These are phyloP conservation scores for Fusarium palustre DNA, from an alignment of 2,329 filamentous ascomycete genomes.

Conservation along the genomic window DNA sequence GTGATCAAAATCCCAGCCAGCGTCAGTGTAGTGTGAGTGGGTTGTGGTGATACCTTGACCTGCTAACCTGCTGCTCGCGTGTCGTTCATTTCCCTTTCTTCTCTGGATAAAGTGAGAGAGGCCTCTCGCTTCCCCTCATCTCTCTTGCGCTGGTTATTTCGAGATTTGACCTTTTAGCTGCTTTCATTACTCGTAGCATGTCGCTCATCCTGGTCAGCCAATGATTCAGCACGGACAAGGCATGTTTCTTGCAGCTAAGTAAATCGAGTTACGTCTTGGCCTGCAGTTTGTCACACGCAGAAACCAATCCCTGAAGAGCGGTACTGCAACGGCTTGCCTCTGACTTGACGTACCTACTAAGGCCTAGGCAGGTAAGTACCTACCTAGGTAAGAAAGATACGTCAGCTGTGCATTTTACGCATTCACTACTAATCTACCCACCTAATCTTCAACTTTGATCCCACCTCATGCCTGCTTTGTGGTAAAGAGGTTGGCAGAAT, in stretches of 20 bases:
- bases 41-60: slow-evolving; percentile 1
- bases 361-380: no score
- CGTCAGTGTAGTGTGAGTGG: slow-evolving; percentile 27
- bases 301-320: slow-evolving; percentile 29
- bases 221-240: slow-evolving; percentile 34
- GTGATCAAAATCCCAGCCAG: slow-evolving; percentile 33
- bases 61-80: slow-evolving; percentile 14
- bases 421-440: slow-evolving; percentile 21
- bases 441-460: slow-evolving; percentile 32
- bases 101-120: slow-evolving; percentile 23
- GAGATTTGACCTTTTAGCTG: background rate
- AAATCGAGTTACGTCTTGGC: slow-evolving; percentile 43
- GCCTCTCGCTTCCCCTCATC: slow-evolving; percentile 33
- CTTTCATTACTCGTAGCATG: background rate
- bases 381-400: slow-evolving; percentile 6
- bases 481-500: slow-evolving; percentile 10
- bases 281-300: slow-evolving; percentile 39
- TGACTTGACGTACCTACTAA: background rate
- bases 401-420: slow-evolving; percentile 31
- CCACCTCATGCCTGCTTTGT: slow-evolving; percentile 15
- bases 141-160: slow-evolving; percentile 2
- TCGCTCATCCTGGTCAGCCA: slow-evolving; percentile 23
- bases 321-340: slow-evolving; percentile 29
- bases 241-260: slow-evolving; percentile 38
- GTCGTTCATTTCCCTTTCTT: slow-evolving; percentile 28